phyloP scores from a whole-genome alignment of 257 asterid genomes.

The Datura wrightii region DNA sequence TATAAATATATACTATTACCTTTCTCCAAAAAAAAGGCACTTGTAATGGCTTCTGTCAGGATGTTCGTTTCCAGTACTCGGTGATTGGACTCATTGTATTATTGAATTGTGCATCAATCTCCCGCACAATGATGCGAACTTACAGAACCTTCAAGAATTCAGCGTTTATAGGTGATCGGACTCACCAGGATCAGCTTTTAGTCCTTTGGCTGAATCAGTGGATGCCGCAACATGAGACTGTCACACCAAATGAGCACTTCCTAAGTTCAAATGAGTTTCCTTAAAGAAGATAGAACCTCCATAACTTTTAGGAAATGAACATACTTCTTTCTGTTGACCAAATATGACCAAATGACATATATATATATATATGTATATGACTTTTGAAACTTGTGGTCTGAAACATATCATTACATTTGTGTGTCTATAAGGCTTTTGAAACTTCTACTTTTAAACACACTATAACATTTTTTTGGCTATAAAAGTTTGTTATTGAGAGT shows the following conservation, averaged over 20 bases:
- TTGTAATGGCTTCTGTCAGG: not conserved
- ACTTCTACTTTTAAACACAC: not conserved
- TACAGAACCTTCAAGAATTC: not conserved
- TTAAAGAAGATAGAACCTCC: constrained; percentile 10
- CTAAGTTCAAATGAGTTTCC: constrained; percentile 21
- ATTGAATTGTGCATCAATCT: not conserved
- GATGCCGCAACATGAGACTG: not conserved
- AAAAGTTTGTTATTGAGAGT: not conserved
- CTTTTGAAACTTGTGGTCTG: not conserved
- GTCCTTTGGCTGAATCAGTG: not conserved
- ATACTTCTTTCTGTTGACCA: not conserved
- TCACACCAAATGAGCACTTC: constrained; percentile 15
- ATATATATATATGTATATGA: not conserved
- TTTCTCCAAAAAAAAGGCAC: not conserved
- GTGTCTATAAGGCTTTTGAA: not conserved
- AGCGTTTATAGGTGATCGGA: not conserved
- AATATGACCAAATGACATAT: not conserved
- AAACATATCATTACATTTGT: not conserved
- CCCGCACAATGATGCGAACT: not conserved
- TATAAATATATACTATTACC: too few relatives aligned
- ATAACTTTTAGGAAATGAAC: not conserved
- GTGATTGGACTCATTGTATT: not conserved
- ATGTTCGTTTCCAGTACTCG: not conserved
- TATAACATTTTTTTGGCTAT: not conserved
- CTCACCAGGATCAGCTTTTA: not conserved